Evolutionary conservation across 345 rosid species (phyloP).

Genomic region (Melastoma malabathricum): DNA sequence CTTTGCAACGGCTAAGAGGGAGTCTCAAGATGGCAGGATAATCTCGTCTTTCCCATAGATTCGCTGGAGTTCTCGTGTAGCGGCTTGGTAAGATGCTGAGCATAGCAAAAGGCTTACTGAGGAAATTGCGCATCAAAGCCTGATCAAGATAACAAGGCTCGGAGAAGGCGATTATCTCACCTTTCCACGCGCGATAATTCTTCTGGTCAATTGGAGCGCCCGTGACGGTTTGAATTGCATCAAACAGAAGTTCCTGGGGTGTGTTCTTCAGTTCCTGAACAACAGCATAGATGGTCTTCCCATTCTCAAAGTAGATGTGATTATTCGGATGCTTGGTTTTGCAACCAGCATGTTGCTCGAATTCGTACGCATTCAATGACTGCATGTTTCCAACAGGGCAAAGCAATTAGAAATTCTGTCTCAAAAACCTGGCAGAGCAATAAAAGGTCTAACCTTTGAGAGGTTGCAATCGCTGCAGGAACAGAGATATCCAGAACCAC

Average conservation of each 20-base stretch:
- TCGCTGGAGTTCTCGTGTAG: slow-evolving; percentile 49
- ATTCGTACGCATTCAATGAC: slow-evolving; percentile 49
- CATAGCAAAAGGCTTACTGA: slow-evolving; percentile 1
- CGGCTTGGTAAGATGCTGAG: slow-evolving; percentile 54
- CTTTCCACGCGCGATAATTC: slow-evolving; percentile 46
- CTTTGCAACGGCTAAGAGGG: too few relatives aligned
- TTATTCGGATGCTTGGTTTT: slow-evolving; percentile 65
- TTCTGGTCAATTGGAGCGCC: slow-evolving; percentile 46
- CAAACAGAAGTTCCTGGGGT: slow-evolving; percentile 40
- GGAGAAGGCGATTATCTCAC: slow-evolving; percentile 10
- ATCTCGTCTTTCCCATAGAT: slow-evolving; percentile 45
- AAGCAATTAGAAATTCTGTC: not conserved
- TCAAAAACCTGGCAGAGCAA: not conserved
- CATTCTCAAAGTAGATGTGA: slow-evolving; percentile 56
- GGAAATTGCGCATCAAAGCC: not conserved
- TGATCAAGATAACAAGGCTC: not conserved
- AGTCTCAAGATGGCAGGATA: slow-evolving; percentile 16
- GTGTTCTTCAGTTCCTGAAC: slow-evolving; percentile 61
- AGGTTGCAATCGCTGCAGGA: slow-evolving; percentile 44
- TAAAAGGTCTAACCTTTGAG: slow-evolving; percentile 21
- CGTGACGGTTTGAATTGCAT: slow-evolving; percentile 36
- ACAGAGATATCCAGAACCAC: slow-evolving; percentile 45
- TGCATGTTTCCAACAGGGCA: slow-evolving; percentile 15
- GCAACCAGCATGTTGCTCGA: slow-evolving; percentile 62
- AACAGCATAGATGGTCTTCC: slow-evolving; percentile 51